A percentile compares a stretch with the other conserved stretches of the same genome.
Conservation (phyloP, 2,329 filamentous ascomycete species). For the Monilinia fructicola region DNA sequence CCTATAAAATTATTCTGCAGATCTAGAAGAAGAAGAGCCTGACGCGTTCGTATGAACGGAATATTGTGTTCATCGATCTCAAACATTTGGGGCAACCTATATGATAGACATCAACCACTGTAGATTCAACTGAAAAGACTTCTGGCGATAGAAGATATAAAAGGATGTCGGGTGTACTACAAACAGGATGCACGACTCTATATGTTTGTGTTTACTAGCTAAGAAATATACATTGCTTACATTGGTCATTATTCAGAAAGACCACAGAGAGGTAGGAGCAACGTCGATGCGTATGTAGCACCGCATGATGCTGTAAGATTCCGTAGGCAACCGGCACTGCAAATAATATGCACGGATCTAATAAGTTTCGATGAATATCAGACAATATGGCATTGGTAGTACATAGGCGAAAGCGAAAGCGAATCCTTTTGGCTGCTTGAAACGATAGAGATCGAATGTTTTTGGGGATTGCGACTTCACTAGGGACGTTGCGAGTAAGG, state of each 20-base stretch:
- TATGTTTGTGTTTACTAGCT: slow-evolving; percentile 20
- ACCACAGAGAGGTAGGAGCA: slow-evolving; percentile 10
- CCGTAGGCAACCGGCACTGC: slow-evolving; percentile 17
- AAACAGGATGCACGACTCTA: slow-evolving; percentile 18
- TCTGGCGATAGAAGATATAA: not conserved
- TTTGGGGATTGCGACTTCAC: not conserved
- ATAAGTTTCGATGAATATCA: slow-evolving; percentile 9
- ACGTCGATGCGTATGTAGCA: slow-evolving; percentile 24
- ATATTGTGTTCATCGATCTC: slow-evolving; percentile 56
- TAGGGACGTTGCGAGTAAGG: no score
- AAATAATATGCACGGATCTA: slow-evolving; percentile 17
- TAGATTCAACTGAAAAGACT: not conserved
- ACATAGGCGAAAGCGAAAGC: slow-evolving; percentile 7
- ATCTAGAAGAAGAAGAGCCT: slow-evolving; percentile 79
- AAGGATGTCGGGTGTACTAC: not conserved
- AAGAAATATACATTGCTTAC: slow-evolving; percentile 15
- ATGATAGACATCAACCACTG: slow-evolving; percentile 8
- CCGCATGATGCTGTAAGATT: slow-evolving; percentile 24
- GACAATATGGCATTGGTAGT: slow-evolving; percentile 15
- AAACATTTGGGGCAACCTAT: slow-evolving; percentile 47
- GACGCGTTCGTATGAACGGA: slow-evolving; percentile 57
- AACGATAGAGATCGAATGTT: not conserved
- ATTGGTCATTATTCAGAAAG: slow-evolving; percentile 21
- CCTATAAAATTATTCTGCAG: slow-evolving; percentile 88
- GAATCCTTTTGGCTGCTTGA: not conserved